Conservation (phyloP, 108 stramenopile genomes). For the Cyclotella sp. region DNA sequence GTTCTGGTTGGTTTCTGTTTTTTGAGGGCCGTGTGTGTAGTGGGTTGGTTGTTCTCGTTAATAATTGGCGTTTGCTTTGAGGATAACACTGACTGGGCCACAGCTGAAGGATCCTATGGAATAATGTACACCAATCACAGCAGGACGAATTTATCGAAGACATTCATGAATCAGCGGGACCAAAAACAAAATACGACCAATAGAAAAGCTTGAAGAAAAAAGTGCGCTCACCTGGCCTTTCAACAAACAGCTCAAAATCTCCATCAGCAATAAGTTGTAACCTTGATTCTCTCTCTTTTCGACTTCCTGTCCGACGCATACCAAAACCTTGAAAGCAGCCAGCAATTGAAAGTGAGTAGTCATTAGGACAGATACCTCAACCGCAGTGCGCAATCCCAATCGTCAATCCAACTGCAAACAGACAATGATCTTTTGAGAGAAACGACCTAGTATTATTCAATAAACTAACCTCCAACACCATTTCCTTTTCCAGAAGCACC, state of each 20-base stretch:
- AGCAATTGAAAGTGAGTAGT: background rate
- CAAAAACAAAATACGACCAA: no score
- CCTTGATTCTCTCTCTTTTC: constrained; percentile 78
- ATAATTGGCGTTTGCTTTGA: constrained; percentile 14
- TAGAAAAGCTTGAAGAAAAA: no score
- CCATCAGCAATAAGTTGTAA: constrained; percentile 90
- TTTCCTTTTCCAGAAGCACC: constrained; percentile 73
- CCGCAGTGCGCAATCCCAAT: background rate
- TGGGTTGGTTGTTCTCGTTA: constrained; percentile 19
- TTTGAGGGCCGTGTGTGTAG: constrained; percentile 4
- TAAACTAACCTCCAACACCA: constrained; percentile 68
- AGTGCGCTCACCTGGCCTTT: constrained; percentile 53
- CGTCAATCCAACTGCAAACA: background rate
- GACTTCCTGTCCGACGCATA: constrained; percentile 77
- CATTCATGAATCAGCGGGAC: no score
- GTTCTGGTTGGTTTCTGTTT: constrained; percentile 17
- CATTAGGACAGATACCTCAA: no score
- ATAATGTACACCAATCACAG: background rate
- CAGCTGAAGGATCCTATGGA: constrained; percentile 45
- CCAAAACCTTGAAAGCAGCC: constrained; percentile 39
- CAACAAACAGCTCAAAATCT: constrained; percentile 78
- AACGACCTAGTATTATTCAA: background rate
- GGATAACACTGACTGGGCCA: constrained; percentile 33
- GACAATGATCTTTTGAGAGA: background rate
- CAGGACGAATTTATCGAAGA: no score